A percentile compares a stretch with the other conserved stretches of the same genome.
Evolutionary conservation across 305 asterid genomes (phyloP).

Genomic region (Fraxinus xanthoxyloides): DNA sequence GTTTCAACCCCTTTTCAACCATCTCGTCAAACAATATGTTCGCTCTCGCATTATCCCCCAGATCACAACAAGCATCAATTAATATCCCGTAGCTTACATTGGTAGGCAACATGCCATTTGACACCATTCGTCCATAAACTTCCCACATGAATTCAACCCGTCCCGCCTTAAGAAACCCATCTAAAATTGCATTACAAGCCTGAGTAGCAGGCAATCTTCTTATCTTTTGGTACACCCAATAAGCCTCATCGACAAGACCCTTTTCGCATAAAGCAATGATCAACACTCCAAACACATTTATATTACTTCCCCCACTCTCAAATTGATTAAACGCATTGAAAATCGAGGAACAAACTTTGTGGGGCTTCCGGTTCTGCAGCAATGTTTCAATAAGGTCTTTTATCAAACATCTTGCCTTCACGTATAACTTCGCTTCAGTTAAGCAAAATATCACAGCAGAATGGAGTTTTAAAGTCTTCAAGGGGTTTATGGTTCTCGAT

Average conservation of each 20-base stretch:
- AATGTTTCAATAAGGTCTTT: constrained; percentile 62
- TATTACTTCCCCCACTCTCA: constrained; percentile 17
- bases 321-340: constrained; percentile 47
- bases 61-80: constrained; percentile 54
- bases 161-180: constrained; percentile 51
- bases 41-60: constrained; percentile 51
- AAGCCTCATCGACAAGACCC: constrained; percentile 67
- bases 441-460: constrained; percentile 46
- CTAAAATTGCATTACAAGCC: constrained; percentile 58
- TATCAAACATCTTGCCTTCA: constrained; percentile 78
- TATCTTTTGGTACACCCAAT: constrained; percentile 65
- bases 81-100: constrained; percentile 75
- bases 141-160: constrained; percentile 55
- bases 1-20: constrained; percentile 51
- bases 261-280: constrained; percentile 60
- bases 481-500: constrained; percentile 33
- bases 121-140: constrained; percentile 48
- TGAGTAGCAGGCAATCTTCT: constrained; percentile 52
- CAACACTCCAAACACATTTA: constrained; percentile 55
- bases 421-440: constrained; percentile 37
- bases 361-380: constrained; percentile 42
- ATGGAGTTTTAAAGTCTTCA: constrained; percentile 48
- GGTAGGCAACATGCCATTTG: constrained; percentile 46
- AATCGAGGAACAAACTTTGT: constrained; percentile 49
- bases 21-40: constrained; percentile 54